These are phyloP conservation scores for Umbelopsis sp. DNA, from an alignment of 192 early-diverging fungal species.

Conservation along the genomic window DNA sequence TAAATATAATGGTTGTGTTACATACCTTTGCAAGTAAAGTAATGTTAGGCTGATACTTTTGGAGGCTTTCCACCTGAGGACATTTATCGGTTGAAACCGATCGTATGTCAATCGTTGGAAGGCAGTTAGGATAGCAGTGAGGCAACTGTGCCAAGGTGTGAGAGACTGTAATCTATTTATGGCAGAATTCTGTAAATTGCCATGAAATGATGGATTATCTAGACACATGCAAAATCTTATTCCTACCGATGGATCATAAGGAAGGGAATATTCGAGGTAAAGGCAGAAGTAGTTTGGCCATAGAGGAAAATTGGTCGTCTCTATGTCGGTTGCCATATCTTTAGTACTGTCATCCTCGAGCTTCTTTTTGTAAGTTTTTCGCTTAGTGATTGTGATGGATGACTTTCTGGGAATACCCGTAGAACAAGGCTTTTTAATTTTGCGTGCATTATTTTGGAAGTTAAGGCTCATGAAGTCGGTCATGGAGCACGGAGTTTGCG, in stretches of 20 bases:
- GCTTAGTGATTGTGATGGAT: background rate
- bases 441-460: slow-evolving; percentile 10
- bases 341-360: background rate
- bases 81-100: slow-evolving; percentile 30
- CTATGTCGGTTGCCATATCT: background rate
- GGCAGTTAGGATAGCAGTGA: slow-evolving; percentile 28
- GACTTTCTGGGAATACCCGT: background rate
- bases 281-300: slow-evolving; percentile 46
- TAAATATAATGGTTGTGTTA: background rate
- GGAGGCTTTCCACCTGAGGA: slow-evolving; percentile 16
- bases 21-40: slow-evolving; percentile 36
- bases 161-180: slow-evolving; percentile 25
- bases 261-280: slow-evolving; percentile 36
- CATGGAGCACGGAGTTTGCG: background rate
- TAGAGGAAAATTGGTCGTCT: slow-evolving; percentile 20
- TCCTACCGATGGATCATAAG: slow-evolving; percentile 29
- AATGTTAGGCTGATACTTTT: slow-evolving; percentile 7
- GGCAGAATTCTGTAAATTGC: background rate
- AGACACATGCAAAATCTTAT: background rate
- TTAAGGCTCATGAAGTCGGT: slow-evolving; percentile 3
- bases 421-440: slow-evolving; percentile 1
- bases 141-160: slow-evolving; percentile 38
- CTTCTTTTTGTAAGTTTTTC: slow-evolving; percentile 15
- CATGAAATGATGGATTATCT: background rate
- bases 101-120: slow-evolving; percentile 18